Conservation (phyloP, 306 rosid species). For the Abrus pulchellus region DNA sequence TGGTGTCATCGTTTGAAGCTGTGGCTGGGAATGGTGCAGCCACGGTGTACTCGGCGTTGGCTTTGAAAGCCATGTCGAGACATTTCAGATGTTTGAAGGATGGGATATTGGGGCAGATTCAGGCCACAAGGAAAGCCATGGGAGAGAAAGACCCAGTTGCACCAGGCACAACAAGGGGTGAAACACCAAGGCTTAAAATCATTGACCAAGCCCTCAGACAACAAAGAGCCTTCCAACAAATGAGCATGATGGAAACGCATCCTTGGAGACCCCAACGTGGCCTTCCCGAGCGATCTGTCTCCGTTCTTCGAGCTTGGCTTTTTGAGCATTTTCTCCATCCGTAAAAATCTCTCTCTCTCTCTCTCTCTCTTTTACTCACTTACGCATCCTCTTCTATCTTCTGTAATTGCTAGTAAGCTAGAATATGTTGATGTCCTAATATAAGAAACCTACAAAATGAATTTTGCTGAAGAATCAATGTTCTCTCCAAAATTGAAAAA, state of each 20-base stretch:
- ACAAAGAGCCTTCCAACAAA: constrained; percentile 91
- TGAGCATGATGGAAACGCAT: constrained; percentile 89
- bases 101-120: constrained; percentile 74
- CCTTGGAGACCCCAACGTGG: constrained; percentile 99
- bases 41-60: constrained; percentile 83
- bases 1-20: constrained; percentile 80
- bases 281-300: constrained; percentile 92
- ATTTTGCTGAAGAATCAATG: constrained; percentile 62
- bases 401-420: not conserved
- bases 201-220: constrained; percentile 84
- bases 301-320: constrained; percentile 94
- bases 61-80: constrained; percentile 90
- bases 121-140: constrained; percentile 70
- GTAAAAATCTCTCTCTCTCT: constrained; percentile 53
- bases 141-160: constrained; percentile 86
- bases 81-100: constrained; percentile 86
- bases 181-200: constrained; percentile 85
- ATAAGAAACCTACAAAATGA: constrained; percentile 53
- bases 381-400: not conserved
- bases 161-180: constrained; percentile 83
- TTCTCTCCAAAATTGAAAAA: constrained; percentile 35
- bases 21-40: constrained; percentile 86
- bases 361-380: not conserved
- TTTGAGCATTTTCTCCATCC: constrained; percentile 99
- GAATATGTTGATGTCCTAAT: not conserved